A percentile compares a stretch with the other conserved stretches of the same genome.
Evolutionary conservation across 2,329 filamentous ascomycete genomes (phyloP).

Genomic region (Fusarium oxysporum): DNA sequence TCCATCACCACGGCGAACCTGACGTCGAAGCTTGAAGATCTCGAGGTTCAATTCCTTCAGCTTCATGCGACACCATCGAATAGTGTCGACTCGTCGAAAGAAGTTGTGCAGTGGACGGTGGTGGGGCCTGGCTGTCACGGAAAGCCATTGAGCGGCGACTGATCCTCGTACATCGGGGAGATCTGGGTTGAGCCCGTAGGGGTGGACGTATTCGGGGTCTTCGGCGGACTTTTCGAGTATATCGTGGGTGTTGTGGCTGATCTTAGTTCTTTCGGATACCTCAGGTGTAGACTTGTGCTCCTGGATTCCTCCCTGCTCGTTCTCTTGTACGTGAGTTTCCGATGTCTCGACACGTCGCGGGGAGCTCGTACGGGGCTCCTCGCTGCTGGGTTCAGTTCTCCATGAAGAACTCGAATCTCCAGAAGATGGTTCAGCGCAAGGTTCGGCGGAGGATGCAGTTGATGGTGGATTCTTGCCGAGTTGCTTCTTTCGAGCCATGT

Average conservation of each 20-base stretch:
- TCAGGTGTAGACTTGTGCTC: constrained; percentile 30
- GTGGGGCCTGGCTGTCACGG: constrained; percentile 78
- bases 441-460: constrained; percentile 19
- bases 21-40: constrained; percentile 74
- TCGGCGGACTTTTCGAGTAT: constrained; percentile 40
- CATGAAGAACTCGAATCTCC: constrained; percentile 26
- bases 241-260: constrained; percentile 4
- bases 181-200: constrained; percentile 50
- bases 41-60: constrained; percentile 54
- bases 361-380: constrained; percentile 1
- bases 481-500: constrained; percentile 74
- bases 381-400: constrained; percentile 23
- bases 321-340: not conserved
- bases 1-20: constrained; percentile 77
- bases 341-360: constrained; percentile 14
- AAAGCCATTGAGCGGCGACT: constrained; percentile 80
- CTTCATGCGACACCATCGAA: constrained; percentile 81
- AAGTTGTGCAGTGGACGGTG: constrained; percentile 76
- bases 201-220: constrained; percentile 52
- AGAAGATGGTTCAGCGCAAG: constrained; percentile 17
- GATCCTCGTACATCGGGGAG: constrained; percentile 58
- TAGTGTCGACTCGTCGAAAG: constrained; percentile 93
- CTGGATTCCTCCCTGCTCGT: not conserved
- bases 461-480: constrained; percentile 9
- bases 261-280: constrained; percentile 8